These are phyloP conservation scores for Cornus kousa DNA, from an alignment of 148 eudicot genomes.

Conservation along the genomic window DNA sequence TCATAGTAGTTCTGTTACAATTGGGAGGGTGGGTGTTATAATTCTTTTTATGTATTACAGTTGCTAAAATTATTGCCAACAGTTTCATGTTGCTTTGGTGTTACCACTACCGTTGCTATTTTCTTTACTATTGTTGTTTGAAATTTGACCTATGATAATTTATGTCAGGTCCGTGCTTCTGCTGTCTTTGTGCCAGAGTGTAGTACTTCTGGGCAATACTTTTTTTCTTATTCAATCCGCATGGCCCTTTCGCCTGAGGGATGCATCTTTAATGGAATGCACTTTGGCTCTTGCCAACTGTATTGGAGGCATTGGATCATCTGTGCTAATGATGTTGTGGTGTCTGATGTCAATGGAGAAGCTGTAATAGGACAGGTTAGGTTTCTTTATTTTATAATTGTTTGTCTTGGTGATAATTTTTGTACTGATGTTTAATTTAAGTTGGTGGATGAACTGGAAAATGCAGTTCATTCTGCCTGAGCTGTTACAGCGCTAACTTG, in stretches of 20 bases:
- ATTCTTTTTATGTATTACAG: neutral
- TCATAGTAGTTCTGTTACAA: neutral
- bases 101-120: conserved; percentile 3
- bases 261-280: conserved; percentile 54
- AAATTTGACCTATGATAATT: conserved; percentile 14
- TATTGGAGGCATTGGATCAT: conserved; percentile 79
- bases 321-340: conserved; percentile 48
- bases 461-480: neutral
- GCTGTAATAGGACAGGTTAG: conserved; percentile 89
- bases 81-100: neutral
- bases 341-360: conserved; percentile 51
- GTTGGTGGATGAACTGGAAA: conserved; percentile 3
- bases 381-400: conserved; percentile 4
- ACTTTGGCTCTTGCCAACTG: conserved; percentile 71
- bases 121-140: neutral
- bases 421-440: neutral
- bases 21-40: neutral
- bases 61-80: neutral
- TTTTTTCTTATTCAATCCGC: conserved; percentile 81
- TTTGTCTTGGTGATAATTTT: conserved; percentile 3
- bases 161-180: conserved; percentile 82
- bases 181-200: conserved; percentile 77
- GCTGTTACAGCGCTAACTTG: neutral
- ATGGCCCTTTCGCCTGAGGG: conserved; percentile 82
- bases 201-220: conserved; percentile 38